A percentile compares a stretch with the other conserved stretches of the same genome.
phyloP scores from a whole-genome alignment of 1,139 yeast genomes.

The Hanseniaspora uvarum region DNA sequence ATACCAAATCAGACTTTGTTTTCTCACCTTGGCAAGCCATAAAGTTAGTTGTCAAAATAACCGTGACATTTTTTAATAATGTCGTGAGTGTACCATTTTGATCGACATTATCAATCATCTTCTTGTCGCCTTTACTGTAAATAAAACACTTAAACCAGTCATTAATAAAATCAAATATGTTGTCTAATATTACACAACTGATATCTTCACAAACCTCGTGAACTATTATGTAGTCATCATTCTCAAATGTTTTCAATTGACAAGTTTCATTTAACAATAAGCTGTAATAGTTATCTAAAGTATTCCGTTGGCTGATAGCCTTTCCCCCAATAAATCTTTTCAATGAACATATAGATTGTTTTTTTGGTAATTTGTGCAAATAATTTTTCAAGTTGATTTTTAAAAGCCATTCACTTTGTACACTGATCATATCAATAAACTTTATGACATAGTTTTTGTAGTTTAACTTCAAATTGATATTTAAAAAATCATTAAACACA shows the following conservation, averaged over 20 bases:
- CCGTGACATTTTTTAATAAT: neutral
- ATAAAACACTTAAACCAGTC: conserved; percentile 7
- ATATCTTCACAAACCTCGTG: conserved; percentile 7
- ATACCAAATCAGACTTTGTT: neutral
- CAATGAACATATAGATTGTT: conserved; percentile 35
- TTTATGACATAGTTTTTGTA: conserved; percentile 1
- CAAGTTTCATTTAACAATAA: neutral
- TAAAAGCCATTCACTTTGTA: conserved; percentile 16
- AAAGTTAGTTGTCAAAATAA: neutral
- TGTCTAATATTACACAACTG: neutral
- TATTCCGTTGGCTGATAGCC: neutral
- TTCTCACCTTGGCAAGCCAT: conserved; percentile 7
- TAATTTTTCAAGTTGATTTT: conserved; percentile 17
- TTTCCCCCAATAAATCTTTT: conserved; percentile 42
- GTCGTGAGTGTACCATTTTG: neutral
- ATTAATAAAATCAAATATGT: conserved; percentile 2
- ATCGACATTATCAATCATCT: conserved; percentile 5
- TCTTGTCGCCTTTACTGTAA: neutral
- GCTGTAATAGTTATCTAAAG: neutral
- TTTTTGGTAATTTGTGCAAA: conserved; percentile 14
- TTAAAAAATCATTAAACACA: conserved; percentile 8
- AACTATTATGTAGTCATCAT: conserved; percentile 6
- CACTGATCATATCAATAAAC: neutral
- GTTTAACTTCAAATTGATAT: neutral
- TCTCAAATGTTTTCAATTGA: neutral